Evolutionary conservation across 2,329 filamentous ascomycete species (phyloP), one percentile per base, ranked within the genome.

Genomic region (Phialophora macrospora): DNA sequence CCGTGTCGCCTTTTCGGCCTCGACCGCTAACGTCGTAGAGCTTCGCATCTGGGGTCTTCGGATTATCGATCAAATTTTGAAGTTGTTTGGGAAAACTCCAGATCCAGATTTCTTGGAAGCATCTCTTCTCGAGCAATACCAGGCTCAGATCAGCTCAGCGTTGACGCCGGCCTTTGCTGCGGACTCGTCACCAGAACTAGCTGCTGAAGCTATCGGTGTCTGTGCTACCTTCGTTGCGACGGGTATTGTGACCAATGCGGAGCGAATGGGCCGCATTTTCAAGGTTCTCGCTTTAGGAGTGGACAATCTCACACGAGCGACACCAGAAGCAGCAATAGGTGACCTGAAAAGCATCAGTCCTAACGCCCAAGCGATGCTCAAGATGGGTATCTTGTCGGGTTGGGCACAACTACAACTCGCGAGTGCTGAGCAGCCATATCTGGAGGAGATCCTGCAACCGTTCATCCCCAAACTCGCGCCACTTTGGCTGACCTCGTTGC

Each of bases 91-190:
- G 61, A 94, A 93, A 75, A 93, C 91, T 1, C 91, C 94, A 1
- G 95, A 99, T 78, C 96, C 95, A 0, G 95, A 99, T 76, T 99
- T 99, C 75, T 87, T 94, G n/a, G 95, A 99, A 78, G 95, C 91
- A 0, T 96, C 96, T 79, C 84, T 99, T 17, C 84, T 99, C 3
- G 96, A 99, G 77, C 95, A 99, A 77, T 99, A 99, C 74, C 96
- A 99, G 78, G 95, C 95, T 4, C 95, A 99, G 75, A 99, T 99
- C 75, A 93, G 93, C 73, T 98, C 95, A 20, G 95, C 95, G 0
- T 83, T 99, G 67, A 99, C 96, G 0, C 95, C 95, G 3, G 96
- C 95, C 0, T 99, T 99, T 79, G 93, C 95, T 0, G 90, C 89
- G 3, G 95, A 99, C 77, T 99, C 95, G 0, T 97, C 94, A 0